Base-by-base conservation (phyloP, 2,329 filamentous ascomycete species). In the Xylariaceae sp. region DNA sequence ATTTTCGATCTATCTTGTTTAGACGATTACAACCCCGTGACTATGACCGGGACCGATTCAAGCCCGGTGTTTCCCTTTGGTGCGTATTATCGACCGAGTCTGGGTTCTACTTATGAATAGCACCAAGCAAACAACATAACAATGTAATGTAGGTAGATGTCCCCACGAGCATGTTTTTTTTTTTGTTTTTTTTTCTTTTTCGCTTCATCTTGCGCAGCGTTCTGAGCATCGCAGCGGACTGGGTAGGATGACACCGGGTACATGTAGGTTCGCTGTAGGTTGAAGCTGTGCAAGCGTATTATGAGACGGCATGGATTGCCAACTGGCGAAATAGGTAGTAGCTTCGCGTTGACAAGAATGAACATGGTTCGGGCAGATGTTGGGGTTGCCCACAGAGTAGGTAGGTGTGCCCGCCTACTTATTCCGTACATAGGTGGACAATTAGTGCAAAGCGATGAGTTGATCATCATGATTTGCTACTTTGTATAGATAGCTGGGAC, bases 1-100 rank as follows among this genome's bases (percentile, higher is more conserved):
- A 19, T 35, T 43, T 40, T 54, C 37, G 47, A 56, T 57, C 49
- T 51, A 51, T 51, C 50, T 44, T 44, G 47, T 47, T 35, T 44
- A 39, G 7, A 51, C 47, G 50, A 34, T 54, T 42, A 31, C 31
- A 45, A 51, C 49, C 44, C 48, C 34, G 44, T 50, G 26, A 45
- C 47, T 48, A 51, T 40, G 41, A 56, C 47, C 47, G 34, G 44
- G n/a, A 37, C 30, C 47, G 34, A 19, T 19, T 19, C 19, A 47
- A 40, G 12, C 12, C 37, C 45, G 12, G 44, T 30, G 32, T 37
- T 9, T 37, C 35, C 35, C 35, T 37, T 37, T 37, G 35, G 35
- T 37, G 19, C 19, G 19, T 19, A 19, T 19, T 19, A 37, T 37
- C 35, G 35, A 37, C 35, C 35, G 35, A 37, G 35, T 37, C 35